Percentiles rank a stretch among this genome's conserved stretches.
Conservation (phyloP, 2,329 filamentous ascomycete genomes). For the Neopestalotiopsis rosae region DNA sequence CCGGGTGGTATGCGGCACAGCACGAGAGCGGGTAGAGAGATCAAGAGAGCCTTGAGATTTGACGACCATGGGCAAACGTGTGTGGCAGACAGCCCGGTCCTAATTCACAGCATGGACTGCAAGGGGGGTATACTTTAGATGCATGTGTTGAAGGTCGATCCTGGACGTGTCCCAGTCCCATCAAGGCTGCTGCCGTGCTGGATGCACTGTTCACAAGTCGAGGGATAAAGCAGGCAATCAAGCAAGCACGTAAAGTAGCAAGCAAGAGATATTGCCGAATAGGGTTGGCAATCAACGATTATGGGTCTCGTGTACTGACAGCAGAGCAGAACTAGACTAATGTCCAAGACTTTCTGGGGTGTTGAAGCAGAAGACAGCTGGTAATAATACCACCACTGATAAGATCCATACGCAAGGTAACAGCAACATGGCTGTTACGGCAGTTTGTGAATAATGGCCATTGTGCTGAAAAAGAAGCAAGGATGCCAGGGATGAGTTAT, state of each 20-base stretch:
- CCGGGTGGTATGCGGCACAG: background rate
- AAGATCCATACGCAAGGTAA: no score
- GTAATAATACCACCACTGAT: background rate
- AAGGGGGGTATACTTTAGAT: conserved; percentile 9
- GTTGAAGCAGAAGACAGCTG: background rate
- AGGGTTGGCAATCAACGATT: background rate
- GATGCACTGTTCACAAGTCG: conserved; percentile 9
- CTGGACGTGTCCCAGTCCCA: conserved; percentile 6
- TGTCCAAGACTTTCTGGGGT: background rate
- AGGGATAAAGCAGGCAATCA: background rate
- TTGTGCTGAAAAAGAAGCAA: background rate
- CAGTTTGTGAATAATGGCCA: background rate
- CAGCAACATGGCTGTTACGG: background rate
- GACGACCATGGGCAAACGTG: conserved; percentile 6
- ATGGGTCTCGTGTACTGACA: background rate
- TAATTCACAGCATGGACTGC: conserved; percentile 11
- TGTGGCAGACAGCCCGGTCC: conserved; percentile 5
- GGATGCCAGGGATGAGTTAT: background rate
- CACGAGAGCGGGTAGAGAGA: background rate
- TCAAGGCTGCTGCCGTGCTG: background rate
- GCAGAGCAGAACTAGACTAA: background rate
- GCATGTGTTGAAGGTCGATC: conserved; percentile 1
- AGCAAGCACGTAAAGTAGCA: background rate
- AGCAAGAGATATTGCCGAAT: background rate
- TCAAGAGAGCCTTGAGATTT: background rate